Base-by-base conservation (phyloP, 192 early-diverging fungal genomes). In the Backusella australiensis region DNA sequence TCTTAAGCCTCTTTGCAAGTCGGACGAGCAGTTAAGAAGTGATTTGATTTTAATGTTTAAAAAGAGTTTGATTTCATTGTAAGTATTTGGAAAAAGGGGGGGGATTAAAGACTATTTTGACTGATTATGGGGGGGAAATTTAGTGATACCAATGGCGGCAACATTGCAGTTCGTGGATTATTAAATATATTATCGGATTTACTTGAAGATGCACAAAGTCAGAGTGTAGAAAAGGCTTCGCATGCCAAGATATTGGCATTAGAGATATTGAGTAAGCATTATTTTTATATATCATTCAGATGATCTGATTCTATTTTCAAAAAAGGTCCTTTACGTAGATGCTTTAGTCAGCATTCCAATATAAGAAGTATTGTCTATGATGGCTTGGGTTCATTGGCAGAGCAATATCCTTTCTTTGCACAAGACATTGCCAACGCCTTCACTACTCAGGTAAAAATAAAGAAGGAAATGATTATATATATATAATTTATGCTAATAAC, bases 41-140 rank as follows among this genome's bases (percentile, higher is more conserved):
- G 86, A 89, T 11, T 78, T 94, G 67, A 84, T 92, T 46, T 78
- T 94, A 6, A 87, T 94, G 19, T 77, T 94, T 72, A 85, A 91
- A 65, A 94, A 94, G 67, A 84, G 88, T 1, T 74, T 94, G 71
- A 92, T 92, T 77, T 85, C 91, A 39, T 88, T 84, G 88, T 88
- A 86, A 32, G 36, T 72, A 21, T 19, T 4, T 1, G 21, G n/a
- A 53, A 11, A 19, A 71, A 49, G 1, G 17, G n/a, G 17, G 11
- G 1, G 11, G 36, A 56, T 19, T 2, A 39, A 5, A 4, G 41
- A 15, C 19, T 4, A 4, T 15, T 34, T 49, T 78, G 38, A 11
- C 38, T 39, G 38, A 39, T 52, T 26, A 34, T 9, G 34, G 32
- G 32, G 32, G 32, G 1, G 2, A 6, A 34, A 53, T 17, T 26